Evolutionary conservation across 192 early-diverging fungal species (phyloP).

Genomic region (Umbelopsis ramanniana): DNA sequence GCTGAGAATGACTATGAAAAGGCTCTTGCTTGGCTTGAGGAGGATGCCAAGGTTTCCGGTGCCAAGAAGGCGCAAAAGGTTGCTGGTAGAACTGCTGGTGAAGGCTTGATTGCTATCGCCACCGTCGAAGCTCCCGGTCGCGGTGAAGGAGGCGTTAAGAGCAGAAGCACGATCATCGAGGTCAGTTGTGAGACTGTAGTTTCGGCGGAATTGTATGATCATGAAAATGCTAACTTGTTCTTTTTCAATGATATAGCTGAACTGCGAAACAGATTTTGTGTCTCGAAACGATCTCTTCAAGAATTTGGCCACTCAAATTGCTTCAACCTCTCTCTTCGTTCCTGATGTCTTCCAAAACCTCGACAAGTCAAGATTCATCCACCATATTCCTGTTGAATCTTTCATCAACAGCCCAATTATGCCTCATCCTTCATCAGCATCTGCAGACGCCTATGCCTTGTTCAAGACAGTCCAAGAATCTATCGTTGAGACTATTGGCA

Average conservation of each 20-base stretch:
- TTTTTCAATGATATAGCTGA: slow-evolving; percentile 59
- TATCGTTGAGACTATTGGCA: slow-evolving; percentile 79
- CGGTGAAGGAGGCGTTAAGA: slow-evolving; percentile 38
- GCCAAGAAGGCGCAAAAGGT: slow-evolving; percentile 85
- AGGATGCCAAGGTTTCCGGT: slow-evolving; percentile 71
- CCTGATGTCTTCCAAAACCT: slow-evolving; percentile 22
- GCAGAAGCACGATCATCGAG: slow-evolving; percentile 69
- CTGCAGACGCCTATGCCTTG: slow-evolving; percentile 9
- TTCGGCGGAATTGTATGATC: background rate
- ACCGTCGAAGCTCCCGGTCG: slow-evolving; percentile 51
- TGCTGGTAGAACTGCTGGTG: slow-evolving; percentile 71
- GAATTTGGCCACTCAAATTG: slow-evolving; percentile 66
- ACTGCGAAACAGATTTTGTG: slow-evolving; percentile 98
- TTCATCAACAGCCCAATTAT: slow-evolving; percentile 56
- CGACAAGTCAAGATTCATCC: slow-evolving; percentile 31
- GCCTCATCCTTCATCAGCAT: slow-evolving; percentile 46
- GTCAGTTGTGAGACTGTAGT: slow-evolving; percentile 37
- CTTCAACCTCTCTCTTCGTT: slow-evolving; percentile 55
- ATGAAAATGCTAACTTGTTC: background rate
- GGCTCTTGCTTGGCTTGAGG: slow-evolving; percentile 82
- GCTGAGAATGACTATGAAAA: slow-evolving; percentile 71
- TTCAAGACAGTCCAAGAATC: slow-evolving; percentile 59
- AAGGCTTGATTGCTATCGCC: slow-evolving; percentile 78
- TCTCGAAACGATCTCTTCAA: slow-evolving; percentile 81
- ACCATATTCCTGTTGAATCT: slow-evolving; percentile 40